Evolutionary conservation across 75 land plant species (phyloP).

Genomic region (Sequoiadendron giganteum): DNA sequence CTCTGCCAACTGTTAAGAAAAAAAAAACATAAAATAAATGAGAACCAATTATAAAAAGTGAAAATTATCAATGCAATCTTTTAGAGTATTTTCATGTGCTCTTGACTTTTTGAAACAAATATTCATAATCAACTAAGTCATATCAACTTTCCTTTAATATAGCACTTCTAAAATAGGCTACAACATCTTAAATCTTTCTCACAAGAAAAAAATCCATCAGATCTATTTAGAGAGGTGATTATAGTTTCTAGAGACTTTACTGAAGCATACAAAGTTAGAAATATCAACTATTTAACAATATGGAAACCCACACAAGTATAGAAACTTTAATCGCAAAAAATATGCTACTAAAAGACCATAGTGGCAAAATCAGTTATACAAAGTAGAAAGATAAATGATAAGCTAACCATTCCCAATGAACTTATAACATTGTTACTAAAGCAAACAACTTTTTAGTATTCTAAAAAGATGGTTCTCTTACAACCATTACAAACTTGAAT

Average conservation of each 20-base stretch:
- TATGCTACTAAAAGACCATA: not conserved
- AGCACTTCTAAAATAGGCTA: not conserved
- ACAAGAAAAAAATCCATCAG: not conserved
- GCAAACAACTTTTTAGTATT: too few relatives aligned
- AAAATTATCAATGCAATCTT: not conserved
- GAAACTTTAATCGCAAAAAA: not conserved
- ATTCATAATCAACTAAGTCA: not conserved
- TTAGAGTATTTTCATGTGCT: not conserved
- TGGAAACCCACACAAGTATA: not conserved
- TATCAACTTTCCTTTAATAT: not conserved
- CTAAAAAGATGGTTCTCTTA: too few relatives aligned
- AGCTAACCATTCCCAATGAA: not conserved
- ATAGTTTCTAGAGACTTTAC: not conserved
- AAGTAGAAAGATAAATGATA: not conserved
- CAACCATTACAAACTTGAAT: too few relatives aligned
- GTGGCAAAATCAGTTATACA: not conserved
- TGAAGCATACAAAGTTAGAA: not conserved
- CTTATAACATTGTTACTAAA: too few relatives aligned
- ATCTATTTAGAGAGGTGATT: not conserved
- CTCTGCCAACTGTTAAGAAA: conserved; percentile 57
- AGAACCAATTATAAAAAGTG: not conserved
- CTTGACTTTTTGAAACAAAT: not conserved
- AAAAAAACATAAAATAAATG: not conserved
- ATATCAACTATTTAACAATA: not conserved
- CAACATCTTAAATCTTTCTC: not conserved